Conservation (phyloP, 192 early-diverging fungal species). For the Radiomyces spectabilis region DNA sequence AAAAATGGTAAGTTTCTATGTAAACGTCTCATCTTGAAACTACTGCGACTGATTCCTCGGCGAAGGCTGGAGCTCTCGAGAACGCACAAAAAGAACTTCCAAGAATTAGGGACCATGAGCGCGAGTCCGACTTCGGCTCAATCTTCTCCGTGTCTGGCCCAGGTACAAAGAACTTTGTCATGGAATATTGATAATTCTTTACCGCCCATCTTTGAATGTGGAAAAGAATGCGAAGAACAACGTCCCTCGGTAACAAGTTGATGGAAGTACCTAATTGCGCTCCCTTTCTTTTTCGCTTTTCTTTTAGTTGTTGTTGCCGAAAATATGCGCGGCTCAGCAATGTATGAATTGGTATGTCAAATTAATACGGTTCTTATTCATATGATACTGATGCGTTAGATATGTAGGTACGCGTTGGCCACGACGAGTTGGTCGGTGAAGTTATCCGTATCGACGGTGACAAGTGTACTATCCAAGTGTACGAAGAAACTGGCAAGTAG, state of each 20-base stretch:
- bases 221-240: background rate
- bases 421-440: conserved; percentile 96
- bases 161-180: too few relatives aligned
- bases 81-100: conserved; percentile 77
- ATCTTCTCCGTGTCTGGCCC: conserved; percentile 98
- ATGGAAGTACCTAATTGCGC: too few relatives aligned
- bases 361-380: background rate
- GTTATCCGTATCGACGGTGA: conserved; percentile 99
- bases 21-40: too few relatives aligned
- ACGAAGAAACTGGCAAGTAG: conserved; percentile 91
- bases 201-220: background rate
- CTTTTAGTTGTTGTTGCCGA: conserved; percentile 93
- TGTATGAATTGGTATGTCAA: conserved; percentile 89
- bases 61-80: conserved; percentile 90
- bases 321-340: conserved; percentile 93
- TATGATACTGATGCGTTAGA: background rate
- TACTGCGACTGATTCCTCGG: too few relatives aligned
- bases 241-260: background rate
- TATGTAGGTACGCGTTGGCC: conserved; percentile 87
- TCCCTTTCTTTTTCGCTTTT: background rate
- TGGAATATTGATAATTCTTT: too few relatives aligned
- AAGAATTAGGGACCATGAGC: conserved; percentile 80
- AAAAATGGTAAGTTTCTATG: too few relatives aligned
- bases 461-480: conserved; percentile 99
- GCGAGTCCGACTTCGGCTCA: conserved; percentile 82